Conservation (phyloP, 2,329 filamentous ascomycete genomes). For the Colletotrichum falcatum region DNA sequence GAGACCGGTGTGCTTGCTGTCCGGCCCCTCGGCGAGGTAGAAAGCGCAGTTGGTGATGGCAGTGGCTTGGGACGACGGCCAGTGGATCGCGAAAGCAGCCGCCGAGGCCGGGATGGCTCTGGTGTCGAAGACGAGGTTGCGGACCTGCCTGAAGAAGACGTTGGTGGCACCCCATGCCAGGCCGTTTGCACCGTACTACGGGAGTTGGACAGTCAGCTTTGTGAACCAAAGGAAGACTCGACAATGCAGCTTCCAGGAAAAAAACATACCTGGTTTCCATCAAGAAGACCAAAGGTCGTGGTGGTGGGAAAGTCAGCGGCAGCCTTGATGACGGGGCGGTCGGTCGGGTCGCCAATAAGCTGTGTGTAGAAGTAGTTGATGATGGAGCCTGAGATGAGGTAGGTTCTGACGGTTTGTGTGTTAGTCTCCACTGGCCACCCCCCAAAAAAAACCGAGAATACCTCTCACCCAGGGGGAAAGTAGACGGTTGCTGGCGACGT, state of each 20-base stretch:
- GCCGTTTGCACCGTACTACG: slow-evolving; percentile 53
- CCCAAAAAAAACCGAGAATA: accelerated
- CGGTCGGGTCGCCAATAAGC: slow-evolving; percentile 76
- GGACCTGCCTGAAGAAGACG: slow-evolving; percentile 69
- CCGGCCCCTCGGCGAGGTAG: slow-evolving; percentile 58
- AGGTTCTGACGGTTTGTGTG: slow-evolving; percentile 60
- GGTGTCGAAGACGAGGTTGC: slow-evolving; percentile 68
- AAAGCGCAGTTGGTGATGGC: slow-evolving; percentile 70
- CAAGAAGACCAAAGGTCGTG: slow-evolving; percentile 58
- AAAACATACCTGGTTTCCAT: slow-evolving; percentile 51
- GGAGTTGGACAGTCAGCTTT: not conserved
- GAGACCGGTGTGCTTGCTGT: slow-evolving; percentile 67
- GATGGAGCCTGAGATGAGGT: slow-evolving; percentile 77
- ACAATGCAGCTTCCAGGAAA: too few relatives aligned
- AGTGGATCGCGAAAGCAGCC: slow-evolving; percentile 69
- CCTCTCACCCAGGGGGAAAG: slow-evolving; percentile 53
- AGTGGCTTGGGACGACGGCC: slow-evolving; percentile 75
- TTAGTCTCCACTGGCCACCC: not conserved
- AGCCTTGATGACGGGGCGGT: slow-evolving; percentile 68
- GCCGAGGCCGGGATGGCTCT: slow-evolving; percentile 60
- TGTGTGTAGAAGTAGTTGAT: slow-evolving; percentile 84
- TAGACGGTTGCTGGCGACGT: slow-evolving; percentile 54
- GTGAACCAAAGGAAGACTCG: not conserved
- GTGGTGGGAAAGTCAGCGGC: slow-evolving; percentile 57
- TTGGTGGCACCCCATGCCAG: slow-evolving; percentile 67